Conservation (phyloP, 2,329 filamentous ascomycete genomes). For the Alternaria conjuncta region DNA sequence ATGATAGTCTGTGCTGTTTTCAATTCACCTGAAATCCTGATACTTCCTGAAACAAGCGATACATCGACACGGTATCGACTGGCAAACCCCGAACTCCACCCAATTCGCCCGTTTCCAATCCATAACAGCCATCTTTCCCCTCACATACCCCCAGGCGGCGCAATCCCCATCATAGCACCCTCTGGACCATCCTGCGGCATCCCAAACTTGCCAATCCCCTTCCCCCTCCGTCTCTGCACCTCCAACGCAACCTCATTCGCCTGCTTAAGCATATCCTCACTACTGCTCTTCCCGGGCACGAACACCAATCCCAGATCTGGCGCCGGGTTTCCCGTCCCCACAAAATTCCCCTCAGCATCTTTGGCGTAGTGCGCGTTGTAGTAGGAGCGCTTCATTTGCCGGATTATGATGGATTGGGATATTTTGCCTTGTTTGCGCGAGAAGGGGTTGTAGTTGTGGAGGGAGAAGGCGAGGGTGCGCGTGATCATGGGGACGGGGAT, state of each 20-base stretch:
- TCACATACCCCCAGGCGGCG: not conserved
- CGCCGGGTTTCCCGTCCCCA: slow-evolving; percentile 31
- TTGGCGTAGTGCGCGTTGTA: slow-evolving; percentile 42
- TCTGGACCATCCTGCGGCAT: not conserved
- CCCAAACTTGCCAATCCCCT: slow-evolving; percentile 17
- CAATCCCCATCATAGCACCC: not conserved
- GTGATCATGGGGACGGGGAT: slow-evolving; percentile 21
- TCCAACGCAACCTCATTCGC: slow-evolving; percentile 34
- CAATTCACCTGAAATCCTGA: too few species aligned
- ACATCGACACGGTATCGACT: not conserved
- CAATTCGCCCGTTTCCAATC: not conserved
- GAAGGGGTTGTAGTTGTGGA: slow-evolving; percentile 23
- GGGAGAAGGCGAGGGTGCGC: slow-evolving; percentile 7
- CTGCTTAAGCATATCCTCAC: slow-evolving; percentile 36
- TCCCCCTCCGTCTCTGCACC: slow-evolving; percentile 17
- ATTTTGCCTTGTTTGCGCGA: slow-evolving; percentile 11
- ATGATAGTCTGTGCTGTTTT: too few species aligned
- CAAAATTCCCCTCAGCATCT: slow-evolving; percentile 35
- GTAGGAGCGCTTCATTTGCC: slow-evolving; percentile 28
- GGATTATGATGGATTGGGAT: slow-evolving; percentile 3
- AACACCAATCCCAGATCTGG: slow-evolving; percentile 36
- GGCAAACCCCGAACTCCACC: not conserved
- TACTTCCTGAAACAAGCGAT: too few species aligned
- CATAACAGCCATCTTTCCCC: not conserved
- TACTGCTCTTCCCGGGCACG: slow-evolving; percentile 35